Evolutionary conservation across 2,329 filamentous ascomycete species (phyloP).

Genomic region (Aspergillus sergii): DNA sequence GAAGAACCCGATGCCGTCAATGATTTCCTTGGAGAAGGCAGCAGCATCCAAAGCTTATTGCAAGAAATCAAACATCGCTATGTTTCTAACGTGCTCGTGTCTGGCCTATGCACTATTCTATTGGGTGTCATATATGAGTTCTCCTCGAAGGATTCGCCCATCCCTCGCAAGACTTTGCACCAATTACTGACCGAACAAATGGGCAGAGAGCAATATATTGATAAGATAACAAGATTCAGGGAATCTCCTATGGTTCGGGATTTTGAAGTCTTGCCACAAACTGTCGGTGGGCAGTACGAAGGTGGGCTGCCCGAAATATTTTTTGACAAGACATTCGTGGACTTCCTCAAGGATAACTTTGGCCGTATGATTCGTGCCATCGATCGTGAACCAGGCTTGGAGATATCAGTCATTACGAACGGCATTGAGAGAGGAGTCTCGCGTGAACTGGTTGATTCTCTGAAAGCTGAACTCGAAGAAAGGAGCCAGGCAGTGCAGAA

Average conservation of each 20-base stretch:
- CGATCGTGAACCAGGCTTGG: slow-evolving; percentile 85
- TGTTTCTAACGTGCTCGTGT: slow-evolving; percentile 67
- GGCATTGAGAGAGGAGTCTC: slow-evolving; percentile 87
- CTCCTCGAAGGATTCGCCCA: slow-evolving; percentile 93
- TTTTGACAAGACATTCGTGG: slow-evolving; percentile 83
- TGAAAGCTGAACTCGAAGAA: slow-evolving; percentile 76
- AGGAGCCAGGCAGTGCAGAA: slow-evolving; percentile 64
- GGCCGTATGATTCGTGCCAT: slow-evolving; percentile 81
- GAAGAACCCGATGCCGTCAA: slow-evolving; percentile 90
- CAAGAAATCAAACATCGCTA: slow-evolving; percentile 69
- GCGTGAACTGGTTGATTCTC: slow-evolving; percentile 84
- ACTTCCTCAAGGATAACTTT: slow-evolving; percentile 96
- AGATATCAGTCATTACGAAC: slow-evolving; percentile 78
- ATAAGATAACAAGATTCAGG: slow-evolving; percentile 76
- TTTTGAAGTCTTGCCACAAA: slow-evolving; percentile 83
- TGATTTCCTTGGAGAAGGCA: slow-evolving; percentile 89
- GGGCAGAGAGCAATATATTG: slow-evolving; percentile 83
- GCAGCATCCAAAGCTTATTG: slow-evolving; percentile 83
- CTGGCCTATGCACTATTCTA: slow-evolving; percentile 81
- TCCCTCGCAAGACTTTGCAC: slow-evolving; percentile 78
- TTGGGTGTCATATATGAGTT: slow-evolving; percentile 94
- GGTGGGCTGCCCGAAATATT: slow-evolving; percentile 74
- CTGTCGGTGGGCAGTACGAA: slow-evolving; percentile 55
- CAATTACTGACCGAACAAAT: slow-evolving; percentile 75
- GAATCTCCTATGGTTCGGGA: slow-evolving; percentile 79